Conservation (phyloP, 352 stramenopile species). For the Globisporangium megalacanthum region DNA sequence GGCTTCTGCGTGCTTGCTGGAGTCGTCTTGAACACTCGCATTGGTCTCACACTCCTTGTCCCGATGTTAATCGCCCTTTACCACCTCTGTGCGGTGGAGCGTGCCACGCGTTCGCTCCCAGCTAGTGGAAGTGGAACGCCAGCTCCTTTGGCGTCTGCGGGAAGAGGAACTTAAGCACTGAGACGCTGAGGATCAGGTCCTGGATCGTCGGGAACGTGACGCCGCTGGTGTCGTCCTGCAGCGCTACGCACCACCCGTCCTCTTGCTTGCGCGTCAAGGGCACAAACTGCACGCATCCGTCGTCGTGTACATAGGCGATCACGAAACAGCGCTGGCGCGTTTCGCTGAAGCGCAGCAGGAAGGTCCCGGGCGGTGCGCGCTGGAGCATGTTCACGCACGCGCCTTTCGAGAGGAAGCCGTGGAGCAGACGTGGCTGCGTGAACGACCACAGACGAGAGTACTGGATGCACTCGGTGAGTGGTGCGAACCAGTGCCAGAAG, state of each 20-base stretch:
- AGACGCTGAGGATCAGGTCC: conserved; percentile 72
- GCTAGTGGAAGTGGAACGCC: conserved; percentile 32
- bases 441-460: conserved; percentile 57
- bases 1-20: too few species aligned
- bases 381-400: conserved; percentile 70
- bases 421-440: conserved; percentile 71
- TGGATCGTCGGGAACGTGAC: conserved; percentile 60
- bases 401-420: conserved; percentile 82
- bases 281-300: conserved; percentile 67
- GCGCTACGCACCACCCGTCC: conserved; percentile 49
- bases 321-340: conserved; percentile 59
- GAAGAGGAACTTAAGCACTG: conserved; percentile 76
- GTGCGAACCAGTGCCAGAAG: conserved; percentile 76
- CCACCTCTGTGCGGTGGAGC: too few species aligned
- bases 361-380: conserved; percentile 59
- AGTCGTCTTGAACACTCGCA: background rate
- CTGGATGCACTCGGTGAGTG: conserved; percentile 58
- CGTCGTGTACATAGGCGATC: conserved; percentile 62
- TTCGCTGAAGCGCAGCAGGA: conserved; percentile 78
- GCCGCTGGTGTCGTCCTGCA: conserved; percentile 42
- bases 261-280: conserved; percentile 49
- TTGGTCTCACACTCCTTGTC: too few species aligned
- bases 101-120: too few species aligned
- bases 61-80: too few species aligned
- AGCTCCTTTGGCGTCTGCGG: conserved; percentile 72